phyloP scores from a whole-genome alignment of 768 basidiomycete species.

The Tylopilus rubrobrunneus region DNA sequence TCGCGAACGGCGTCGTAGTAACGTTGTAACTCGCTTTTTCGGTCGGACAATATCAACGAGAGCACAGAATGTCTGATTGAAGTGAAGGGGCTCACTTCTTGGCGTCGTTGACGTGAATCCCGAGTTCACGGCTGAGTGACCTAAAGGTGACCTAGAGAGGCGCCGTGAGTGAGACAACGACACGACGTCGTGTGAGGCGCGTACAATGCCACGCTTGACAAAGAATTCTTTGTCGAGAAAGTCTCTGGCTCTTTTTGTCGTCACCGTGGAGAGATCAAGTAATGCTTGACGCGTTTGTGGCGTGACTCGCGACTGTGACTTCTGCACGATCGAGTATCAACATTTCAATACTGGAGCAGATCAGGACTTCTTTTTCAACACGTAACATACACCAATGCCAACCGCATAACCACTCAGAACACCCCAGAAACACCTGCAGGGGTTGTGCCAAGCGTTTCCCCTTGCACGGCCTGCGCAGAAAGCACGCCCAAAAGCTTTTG shows the following conservation, averaged over 20 bases:
- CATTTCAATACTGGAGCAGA: not conserved
- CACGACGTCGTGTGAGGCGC: conserved; percentile 1
- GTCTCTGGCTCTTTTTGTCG: conserved; percentile 31
- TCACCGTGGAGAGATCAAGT: conserved; percentile 18
- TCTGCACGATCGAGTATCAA: no score
- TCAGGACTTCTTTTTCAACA: no score
- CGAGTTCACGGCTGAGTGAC: conserved; percentile 65
- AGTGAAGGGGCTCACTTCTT: conserved; percentile 52
- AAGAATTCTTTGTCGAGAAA: conserved; percentile 46
- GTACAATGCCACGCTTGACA: conserved; percentile 41
- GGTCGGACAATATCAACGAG: not conserved
- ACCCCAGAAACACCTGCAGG: not conserved
- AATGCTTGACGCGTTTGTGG: no score
- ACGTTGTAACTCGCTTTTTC: conserved; percentile 54
- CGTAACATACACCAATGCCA: not conserved
- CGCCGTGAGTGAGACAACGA: not conserved
- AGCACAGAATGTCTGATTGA: not conserved
- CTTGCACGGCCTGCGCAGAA: conserved; percentile 6
- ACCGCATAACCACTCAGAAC: not conserved
- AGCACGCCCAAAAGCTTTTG: conserved; percentile 12
- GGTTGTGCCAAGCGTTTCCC: not conserved
- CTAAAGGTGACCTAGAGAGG: conserved; percentile 69
- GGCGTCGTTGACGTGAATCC: conserved; percentile 71
- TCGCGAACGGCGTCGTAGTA: conserved; percentile 48
- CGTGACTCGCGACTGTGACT: no score